Base-by-base conservation (phyloP, 83 land plant species). In the Diphasiastrum complanatum region DNA sequence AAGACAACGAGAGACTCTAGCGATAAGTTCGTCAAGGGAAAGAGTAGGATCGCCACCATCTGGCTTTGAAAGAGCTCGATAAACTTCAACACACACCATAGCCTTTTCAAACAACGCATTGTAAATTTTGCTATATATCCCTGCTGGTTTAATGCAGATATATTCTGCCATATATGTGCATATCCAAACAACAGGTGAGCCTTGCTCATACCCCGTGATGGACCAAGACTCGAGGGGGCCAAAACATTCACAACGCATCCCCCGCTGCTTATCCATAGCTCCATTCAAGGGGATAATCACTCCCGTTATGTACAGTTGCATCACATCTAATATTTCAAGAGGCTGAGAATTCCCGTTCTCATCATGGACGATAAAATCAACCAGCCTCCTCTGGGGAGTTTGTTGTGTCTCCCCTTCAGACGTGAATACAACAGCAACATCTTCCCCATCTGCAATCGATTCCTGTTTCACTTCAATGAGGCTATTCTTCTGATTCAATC, bases 171-270 rank as follows among this genome's bases (percentile, higher is more conserved):
- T 28, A 38, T 76, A 88, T 0, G 96, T 85, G 0, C 77, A 73
- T 1, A 85, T 35, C 84, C 83, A 85, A 23, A 92, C 56, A 1
- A 74, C 66, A 1, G 96, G 82, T 16, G 55, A 50, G 0, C 91
- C 91, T 56, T 88, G 81, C 45, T 89, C 98, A 80, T 85, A 92
- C 4, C 96, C 96, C 38, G 85, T 79, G 19, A 89, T 83, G 10
- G 74, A 37, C 98, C 98, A 92, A 31, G 76, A 20, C 24, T 79
- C 81, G 22, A 93, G 65, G 20, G 85, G 80, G 12, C 97, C 97
- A 76, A 93, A 81, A 3, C 82, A 82, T 49, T 85, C 84, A 76
- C 92, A 89, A 19, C 71, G 85, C 8, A 89, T 68, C 19, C 92
- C 92, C 47, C 61, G 67, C 34, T 74, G 60, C 62, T 80, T 89